Percentiles rank a stretch among this genome's conserved stretches.
phyloP scores from a whole-genome alignment of 129 eudicot genomes.

The Flaveria ramosissima region DNA sequence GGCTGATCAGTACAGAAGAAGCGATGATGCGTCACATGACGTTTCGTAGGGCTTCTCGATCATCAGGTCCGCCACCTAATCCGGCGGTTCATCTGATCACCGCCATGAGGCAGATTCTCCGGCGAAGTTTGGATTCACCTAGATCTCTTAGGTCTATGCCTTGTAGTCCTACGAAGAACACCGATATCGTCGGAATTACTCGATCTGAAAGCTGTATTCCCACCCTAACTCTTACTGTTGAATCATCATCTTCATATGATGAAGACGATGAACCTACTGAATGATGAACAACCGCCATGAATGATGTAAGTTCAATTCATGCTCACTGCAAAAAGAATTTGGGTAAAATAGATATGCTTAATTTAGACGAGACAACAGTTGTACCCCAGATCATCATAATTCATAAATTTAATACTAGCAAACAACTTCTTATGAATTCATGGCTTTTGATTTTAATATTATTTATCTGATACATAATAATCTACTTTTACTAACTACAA shows the following conservation, averaged over 20 bases:
- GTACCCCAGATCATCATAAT: not conserved
- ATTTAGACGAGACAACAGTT: slow-evolving; percentile 20
- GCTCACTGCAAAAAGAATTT: slow-evolving; percentile 1
- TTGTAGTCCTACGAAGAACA: slow-evolving; percentile 48
- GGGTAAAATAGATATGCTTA: slow-evolving; percentile 23
- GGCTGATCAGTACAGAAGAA: slow-evolving; percentile 68
- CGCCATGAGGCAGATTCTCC: slow-evolving; percentile 63
- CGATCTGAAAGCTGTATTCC: slow-evolving; percentile 76
- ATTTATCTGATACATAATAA: no score
- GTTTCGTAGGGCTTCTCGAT: slow-evolving; percentile 53
- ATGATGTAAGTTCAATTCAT: slow-evolving; percentile 18
- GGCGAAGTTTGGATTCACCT: slow-evolving; percentile 68
- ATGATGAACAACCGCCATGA: not conserved
- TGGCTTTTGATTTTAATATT: not conserved
- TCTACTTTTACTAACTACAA: no score
- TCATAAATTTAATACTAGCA: slow-evolving; percentile 17
- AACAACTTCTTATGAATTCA: not conserved
- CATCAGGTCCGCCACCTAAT: slow-evolving; percentile 67
- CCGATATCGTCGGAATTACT: slow-evolving; percentile 14
- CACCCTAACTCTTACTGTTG: slow-evolving; percentile 48
- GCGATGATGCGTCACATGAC: slow-evolving; percentile 66
- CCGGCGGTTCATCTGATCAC: slow-evolving; percentile 70
- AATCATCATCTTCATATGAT: slow-evolving; percentile 28
- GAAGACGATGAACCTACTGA: slow-evolving; percentile 35
- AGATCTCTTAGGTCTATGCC: slow-evolving; percentile 62